Evolutionary conservation across 108 stramenopile species (phyloP), one percentile per base, ranked within the genome.

Genomic region (Cyclotella choctawhatcheeana): DNA sequence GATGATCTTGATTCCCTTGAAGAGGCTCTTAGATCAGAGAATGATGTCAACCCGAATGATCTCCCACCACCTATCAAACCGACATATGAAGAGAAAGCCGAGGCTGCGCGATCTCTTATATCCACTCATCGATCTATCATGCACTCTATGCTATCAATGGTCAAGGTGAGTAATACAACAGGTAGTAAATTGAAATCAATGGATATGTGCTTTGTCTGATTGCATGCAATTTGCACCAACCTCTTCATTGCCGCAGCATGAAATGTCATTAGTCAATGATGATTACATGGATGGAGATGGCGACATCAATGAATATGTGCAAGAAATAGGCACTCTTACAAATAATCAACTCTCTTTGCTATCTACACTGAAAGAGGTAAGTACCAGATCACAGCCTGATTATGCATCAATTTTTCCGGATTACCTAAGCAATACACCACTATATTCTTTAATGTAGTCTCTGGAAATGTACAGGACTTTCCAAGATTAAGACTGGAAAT

Each of bases 261-360:
- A 93, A 52, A 90, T 90, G 89, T 71, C 78, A 12, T 47, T 90
- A 16, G 89, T 90, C 22, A 89, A 87, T 53, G 53, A 72, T 29
- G 74, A 82, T 10, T 88, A 88, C 60, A n/a, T n/a, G n/a, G 84
- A 77, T 32, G 81, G 88, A 51, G 67, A 86, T 29, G 88, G 88
- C 29, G 81, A 78, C 35, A 69, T 90, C 44, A 86, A 93, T 59
- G 81, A 86, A 20, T 93, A 93, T 48, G 45, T 93, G 58, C 54
- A 75, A 17, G 66, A 89, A 52, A 85, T 93, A 16, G 82, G 88
- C 29, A 51, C 58, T 5, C 50, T 93, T 16, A 85, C 87, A 30
- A 71, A 77, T 50, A 66, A 81, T 5, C 89, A 93, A 26, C 52
- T 87, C 21, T 69, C 73, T 32, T 64, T 89, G 56, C 70, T 93